Conservation (phyloP, 805 yeast genomes). For the Yarrowia hollandica region DNA sequence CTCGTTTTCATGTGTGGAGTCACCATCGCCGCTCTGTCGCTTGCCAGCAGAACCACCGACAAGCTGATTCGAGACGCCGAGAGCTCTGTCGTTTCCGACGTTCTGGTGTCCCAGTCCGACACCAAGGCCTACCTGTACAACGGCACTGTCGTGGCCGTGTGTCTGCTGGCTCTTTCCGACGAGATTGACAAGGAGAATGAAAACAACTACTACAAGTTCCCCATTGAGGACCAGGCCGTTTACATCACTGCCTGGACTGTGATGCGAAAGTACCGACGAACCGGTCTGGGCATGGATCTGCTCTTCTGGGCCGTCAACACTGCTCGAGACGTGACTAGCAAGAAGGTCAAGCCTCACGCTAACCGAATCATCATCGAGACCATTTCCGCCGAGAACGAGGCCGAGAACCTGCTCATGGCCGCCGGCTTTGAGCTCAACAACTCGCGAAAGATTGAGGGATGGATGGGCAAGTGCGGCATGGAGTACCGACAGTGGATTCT, state of each 20-base stretch:
- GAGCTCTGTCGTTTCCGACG: slow-evolving; percentile 22
- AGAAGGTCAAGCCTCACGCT: slow-evolving; percentile 25
- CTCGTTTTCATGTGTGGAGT: slow-evolving; percentile 24
- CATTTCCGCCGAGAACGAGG: slow-evolving; percentile 20
- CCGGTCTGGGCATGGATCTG: slow-evolving; percentile 29
- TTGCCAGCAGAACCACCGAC: slow-evolving; percentile 28
- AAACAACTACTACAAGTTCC: slow-evolving; percentile 28
- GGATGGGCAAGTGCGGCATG: slow-evolving; percentile 29
- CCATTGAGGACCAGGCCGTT: slow-evolving; percentile 25
- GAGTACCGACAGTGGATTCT: slow-evolving; percentile 29
- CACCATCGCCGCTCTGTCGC: slow-evolving; percentile 30
- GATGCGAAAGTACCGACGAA: slow-evolving; percentile 30
- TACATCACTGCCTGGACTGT: slow-evolving; percentile 28
- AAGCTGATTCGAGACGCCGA: slow-evolving; percentile 29
- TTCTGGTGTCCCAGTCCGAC: slow-evolving; percentile 22
- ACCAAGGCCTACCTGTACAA: slow-evolving; percentile 30
- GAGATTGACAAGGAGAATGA: slow-evolving; percentile 16
- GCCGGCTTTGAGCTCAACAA: slow-evolving; percentile 22
- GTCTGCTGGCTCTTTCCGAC: slow-evolving; percentile 21
- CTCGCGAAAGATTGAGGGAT: slow-evolving; percentile 25
- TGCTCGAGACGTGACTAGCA: slow-evolving; percentile 17
- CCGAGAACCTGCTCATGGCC: slow-evolving; percentile 14
- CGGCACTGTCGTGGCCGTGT: slow-evolving; percentile 29
- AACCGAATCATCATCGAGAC: slow-evolving; percentile 25
- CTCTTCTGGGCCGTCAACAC: slow-evolving; percentile 29